phyloP scores from a whole-genome alignment of 805 yeast species.

The Maudiozyma serrabonitensis region DNA sequence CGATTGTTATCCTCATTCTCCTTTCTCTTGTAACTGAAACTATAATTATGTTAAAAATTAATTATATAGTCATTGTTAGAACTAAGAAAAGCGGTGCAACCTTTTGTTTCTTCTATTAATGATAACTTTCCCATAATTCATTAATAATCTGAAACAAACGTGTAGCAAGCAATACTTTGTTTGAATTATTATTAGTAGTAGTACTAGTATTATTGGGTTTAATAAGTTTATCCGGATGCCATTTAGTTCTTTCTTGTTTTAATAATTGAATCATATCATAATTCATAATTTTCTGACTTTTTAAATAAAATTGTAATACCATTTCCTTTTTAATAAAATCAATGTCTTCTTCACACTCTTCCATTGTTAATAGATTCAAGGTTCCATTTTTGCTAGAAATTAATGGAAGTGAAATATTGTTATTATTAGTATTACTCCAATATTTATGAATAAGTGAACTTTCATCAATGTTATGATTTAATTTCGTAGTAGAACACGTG shows the following conservation, averaged over 20 bases:
- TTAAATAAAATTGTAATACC: slow-evolving; percentile 7
- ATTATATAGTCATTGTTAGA: too few species aligned
- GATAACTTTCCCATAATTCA: slow-evolving; percentile 27
- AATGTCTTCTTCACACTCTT: not conserved
- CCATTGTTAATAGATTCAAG: too few species aligned
- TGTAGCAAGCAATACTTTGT: slow-evolving; percentile 24
- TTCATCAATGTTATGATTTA: too few species aligned
- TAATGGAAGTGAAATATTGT: too few species aligned
- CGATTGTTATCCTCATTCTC: too few species aligned
- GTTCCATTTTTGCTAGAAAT: too few species aligned
- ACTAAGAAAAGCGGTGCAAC: not conserved
- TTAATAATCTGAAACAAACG: slow-evolving; percentile 36
- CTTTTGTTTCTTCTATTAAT: not conserved
- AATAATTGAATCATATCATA: slow-evolving; percentile 11
- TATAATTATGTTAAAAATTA: too few species aligned
- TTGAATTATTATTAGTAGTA: not conserved
- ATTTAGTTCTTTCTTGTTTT: slow-evolving; percentile 45
- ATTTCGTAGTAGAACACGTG: not conserved
- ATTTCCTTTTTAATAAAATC: not conserved
- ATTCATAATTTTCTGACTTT: slow-evolving; percentile 3
- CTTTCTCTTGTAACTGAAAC: too few species aligned
- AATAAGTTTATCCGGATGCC: slow-evolving; percentile 57
- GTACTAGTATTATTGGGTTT: too few species aligned
- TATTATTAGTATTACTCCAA: too few species aligned
- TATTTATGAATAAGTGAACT: too few species aligned